Evolutionary conservation across 331 rosid genomes (phyloP), one percentile per base, ranked within the genome.

Genomic region (Rosa hybrid): DNA sequence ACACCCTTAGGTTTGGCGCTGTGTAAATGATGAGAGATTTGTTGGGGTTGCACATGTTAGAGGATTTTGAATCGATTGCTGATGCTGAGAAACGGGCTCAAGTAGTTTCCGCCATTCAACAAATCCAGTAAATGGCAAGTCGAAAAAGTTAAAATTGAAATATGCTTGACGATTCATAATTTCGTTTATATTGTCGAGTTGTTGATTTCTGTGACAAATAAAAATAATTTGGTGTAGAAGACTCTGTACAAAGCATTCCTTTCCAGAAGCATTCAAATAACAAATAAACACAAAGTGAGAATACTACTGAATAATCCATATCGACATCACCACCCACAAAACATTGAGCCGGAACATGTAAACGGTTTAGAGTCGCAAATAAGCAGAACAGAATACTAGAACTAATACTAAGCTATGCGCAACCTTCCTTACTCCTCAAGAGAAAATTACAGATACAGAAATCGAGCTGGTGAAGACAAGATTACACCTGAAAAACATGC

Each of bases 401-500:
- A 49, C 25, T 71, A 63, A 59, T n/a, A 56, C 76, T 78, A 64
- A 30, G 48, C 62, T 63, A 27, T 34, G 48, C 14, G 39, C 71
- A 67, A 45, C 68, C 80, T 68, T 56, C 76, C 67, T 6, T 39
- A 13, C 78, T 4, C 74, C 77, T 46, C 39, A 38, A 77, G 48
- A 53, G 11, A 62, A 62, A 76, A 84, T 68, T 39, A 18, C 81
- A 70, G 25, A 80, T 50, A 62, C 41, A 20, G 85, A 27, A 63
- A 5, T 67, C 14, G 48, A 20, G 72, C 49, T 18, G 50, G 50
- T 18, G 54, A 80, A 71, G 83, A 30, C 79, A 83, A 78, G 80
- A 82, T 72, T 79, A 88, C 86, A 83, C 30, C 65, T 38, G 60
- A 76, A 60, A 68, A 73, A 50, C 78, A 7, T 23, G 30, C 39